Conservation (phyloP, 352 stramenopile genomes). For the Globisporangium sylvaticum region DNA sequence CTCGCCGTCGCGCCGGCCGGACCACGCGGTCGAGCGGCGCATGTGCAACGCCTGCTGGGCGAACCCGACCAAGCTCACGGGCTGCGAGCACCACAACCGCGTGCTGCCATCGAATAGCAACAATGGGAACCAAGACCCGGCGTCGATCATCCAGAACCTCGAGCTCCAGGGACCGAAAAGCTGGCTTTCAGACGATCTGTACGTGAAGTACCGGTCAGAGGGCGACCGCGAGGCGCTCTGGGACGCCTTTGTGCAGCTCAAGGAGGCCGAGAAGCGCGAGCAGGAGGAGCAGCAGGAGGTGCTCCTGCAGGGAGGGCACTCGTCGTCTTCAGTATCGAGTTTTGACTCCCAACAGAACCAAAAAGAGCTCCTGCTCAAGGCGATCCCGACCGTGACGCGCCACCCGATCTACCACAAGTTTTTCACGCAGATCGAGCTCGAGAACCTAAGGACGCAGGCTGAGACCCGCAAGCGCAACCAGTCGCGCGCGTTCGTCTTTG, state of each 20-base stretch:
- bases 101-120: conserved; percentile 24
- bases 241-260: conserved; percentile 41
- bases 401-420: conserved; percentile 67
- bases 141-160: conserved; percentile 17
- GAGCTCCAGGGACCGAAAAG: conserved; percentile 74
- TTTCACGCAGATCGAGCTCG: conserved; percentile 54
- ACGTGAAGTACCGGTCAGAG: conserved; percentile 75
- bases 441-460: conserved; percentile 62
- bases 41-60: conserved; percentile 85
- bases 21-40: conserved; percentile 69
- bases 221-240: conserved; percentile 61
- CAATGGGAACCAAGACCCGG: conserved; percentile 8
- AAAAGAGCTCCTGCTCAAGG: conserved; percentile 16
- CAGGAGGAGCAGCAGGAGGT: conserved; percentile 31
- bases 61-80: conserved; percentile 47
- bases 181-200: conserved; percentile 80
- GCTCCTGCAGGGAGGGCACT: conserved; percentile 11
- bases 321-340: conserved; percentile 7
- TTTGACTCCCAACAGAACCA: conserved; percentile 9
- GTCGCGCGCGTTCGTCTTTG: conserved; percentile 78
- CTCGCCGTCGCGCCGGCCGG: conserved; percentile 34
- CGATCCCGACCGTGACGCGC: conserved; percentile 54
- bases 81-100: conserved; percentile 57
- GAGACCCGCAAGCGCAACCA: conserved; percentile 69
- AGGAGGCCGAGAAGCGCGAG: conserved; percentile 26